These are phyloP conservation scores for Cicer bijugum DNA, from an alignment of 306 rosid genomes.

Conservation along the genomic window DNA sequence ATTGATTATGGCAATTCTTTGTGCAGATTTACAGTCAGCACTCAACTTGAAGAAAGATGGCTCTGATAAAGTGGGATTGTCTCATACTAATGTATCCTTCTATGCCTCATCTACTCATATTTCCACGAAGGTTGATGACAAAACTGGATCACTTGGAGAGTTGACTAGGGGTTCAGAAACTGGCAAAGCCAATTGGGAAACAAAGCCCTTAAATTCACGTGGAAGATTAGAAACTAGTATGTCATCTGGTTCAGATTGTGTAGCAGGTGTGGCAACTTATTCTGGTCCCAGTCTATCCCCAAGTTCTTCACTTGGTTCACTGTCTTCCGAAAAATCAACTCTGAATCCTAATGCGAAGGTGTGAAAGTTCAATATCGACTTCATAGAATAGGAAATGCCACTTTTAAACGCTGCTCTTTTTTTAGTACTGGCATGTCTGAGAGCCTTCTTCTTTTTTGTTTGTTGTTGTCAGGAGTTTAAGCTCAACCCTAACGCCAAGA, in stretches of 20 bases:
- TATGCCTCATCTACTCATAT: slow-evolving; percentile 52
- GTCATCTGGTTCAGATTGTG: slow-evolving; percentile 64
- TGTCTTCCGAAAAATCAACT: slow-evolving; percentile 76
- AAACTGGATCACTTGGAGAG: slow-evolving; percentile 54
- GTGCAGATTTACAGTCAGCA: slow-evolving; percentile 60
- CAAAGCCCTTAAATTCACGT: slow-evolving; percentile 53
- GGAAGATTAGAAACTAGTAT: slow-evolving; percentile 69
- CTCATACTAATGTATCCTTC: slow-evolving; percentile 45
- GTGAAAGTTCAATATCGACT: slow-evolving; percentile 30
- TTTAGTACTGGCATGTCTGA: slow-evolving; percentile 28
- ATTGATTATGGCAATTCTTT: slow-evolving; percentile 25
- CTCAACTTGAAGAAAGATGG: slow-evolving; percentile 55
- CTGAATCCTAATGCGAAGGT: slow-evolving; percentile 96
- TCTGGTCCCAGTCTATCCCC: slow-evolving; percentile 78
- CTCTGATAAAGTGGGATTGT: slow-evolving; percentile 55
- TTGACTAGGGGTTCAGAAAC: slow-evolving; percentile 48
- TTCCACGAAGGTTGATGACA: slow-evolving; percentile 54
- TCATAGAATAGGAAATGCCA: slow-evolving; percentile 16
- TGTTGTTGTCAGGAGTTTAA: slow-evolving; percentile 74
- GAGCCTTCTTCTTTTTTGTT: slow-evolving; percentile 7
- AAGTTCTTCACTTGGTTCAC: slow-evolving; percentile 84
- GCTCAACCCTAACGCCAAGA: slow-evolving; percentile 94
- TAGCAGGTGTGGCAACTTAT: slow-evolving; percentile 51
- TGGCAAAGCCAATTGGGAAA: slow-evolving; percentile 56
- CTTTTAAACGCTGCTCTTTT: slow-evolving; percentile 14